Conservation (phyloP, 352 stramenopile species). For the Globisporangium alternatum region DNA sequence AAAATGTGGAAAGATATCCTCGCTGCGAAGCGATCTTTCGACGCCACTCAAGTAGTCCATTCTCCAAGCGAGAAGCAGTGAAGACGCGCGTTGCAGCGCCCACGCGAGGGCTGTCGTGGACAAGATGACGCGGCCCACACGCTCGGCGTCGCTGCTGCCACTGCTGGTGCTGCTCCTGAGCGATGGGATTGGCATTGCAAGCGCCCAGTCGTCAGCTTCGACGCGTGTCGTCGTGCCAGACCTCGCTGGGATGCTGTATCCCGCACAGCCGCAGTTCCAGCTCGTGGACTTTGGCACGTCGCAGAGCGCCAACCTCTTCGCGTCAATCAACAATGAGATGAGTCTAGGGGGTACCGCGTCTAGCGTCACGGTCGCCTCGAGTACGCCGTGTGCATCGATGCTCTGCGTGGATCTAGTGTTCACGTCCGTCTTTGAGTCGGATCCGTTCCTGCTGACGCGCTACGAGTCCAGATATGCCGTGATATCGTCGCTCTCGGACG, state of each 20-base stretch:
- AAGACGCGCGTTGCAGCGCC: neutral
- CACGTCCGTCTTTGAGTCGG: constrained; percentile 26
- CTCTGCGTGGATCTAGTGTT: constrained; percentile 30
- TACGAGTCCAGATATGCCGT: constrained; percentile 21
- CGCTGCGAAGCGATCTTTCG: too few species aligned
- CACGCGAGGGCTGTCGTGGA: neutral
- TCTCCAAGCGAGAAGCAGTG: neutral
- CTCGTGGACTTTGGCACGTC: constrained; percentile 21
- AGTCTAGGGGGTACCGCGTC: neutral
- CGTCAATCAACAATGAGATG: constrained; percentile 5
- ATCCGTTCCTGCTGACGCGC: constrained; percentile 29
- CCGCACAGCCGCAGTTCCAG: constrained; percentile 6
- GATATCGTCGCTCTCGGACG: constrained; percentile 20
- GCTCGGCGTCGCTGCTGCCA: neutral
- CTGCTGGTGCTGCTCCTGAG: neutral
- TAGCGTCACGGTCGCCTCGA: neutral
- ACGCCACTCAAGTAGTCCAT: too few species aligned
- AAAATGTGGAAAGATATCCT: too few species aligned
- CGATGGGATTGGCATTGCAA: neutral
- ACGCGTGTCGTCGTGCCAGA: constrained; percentile 28
- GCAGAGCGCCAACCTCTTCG: neutral
- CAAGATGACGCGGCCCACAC: neutral
- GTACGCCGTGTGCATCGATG: constrained; percentile 7
- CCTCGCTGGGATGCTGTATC: constrained; percentile 29
- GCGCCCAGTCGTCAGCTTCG: neutral